Evolutionary conservation across 2,329 filamentous ascomycete species (phyloP), one percentile per base, ranked within the genome.

Genomic region (Aspergillus ochraceus): DNA sequence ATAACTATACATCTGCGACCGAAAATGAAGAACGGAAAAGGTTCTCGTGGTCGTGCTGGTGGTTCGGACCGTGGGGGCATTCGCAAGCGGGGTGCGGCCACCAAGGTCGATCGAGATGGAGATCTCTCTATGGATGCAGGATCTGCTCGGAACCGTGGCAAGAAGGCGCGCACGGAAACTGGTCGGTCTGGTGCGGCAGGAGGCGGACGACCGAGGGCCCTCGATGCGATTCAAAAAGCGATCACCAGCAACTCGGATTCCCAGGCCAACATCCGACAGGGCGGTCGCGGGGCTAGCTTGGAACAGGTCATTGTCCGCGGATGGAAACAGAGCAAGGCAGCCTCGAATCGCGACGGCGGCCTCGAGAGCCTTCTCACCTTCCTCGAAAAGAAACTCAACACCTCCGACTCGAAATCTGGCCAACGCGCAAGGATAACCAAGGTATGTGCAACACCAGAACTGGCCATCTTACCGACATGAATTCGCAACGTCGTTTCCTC

Each of bases 381-480:
- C 71, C 77, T 92, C 63, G 88, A 92, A 76, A 86, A 87, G 69
- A 91, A 91, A 74, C 84, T 89, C 51, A 82, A 83, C 57, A 77
- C 81, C 64, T 61, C 71, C 64, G 80, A 86, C 68, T 79, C 79
- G 60, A 81, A 81, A 71, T 59, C 70, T 67, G 70, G 78, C 70
- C 81, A 83, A 69, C 79, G 80, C 66, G 80, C 90, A 68, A 86
- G 83, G 72, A 87, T 93, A 64, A 87, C 86, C 79, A 91, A 91
- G 88, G 90, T 92, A 90, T 86, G 88, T 90, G 75, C 77, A 74
- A 76, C 72, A 76, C 66, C 69, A 74, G 69, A 70, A 71, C 73
- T 74, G 64, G 71, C 74, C 74, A 42, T 42, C 72, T 77, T 74
- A 76, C 69, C 74, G 74, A 71, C 74, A 73, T 73, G 68, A 66